These are phyloP conservation scores for Fusarium hostae DNA, from an alignment of 2,329 filamentous ascomycete genomes.

Conservation along the genomic window DNA sequence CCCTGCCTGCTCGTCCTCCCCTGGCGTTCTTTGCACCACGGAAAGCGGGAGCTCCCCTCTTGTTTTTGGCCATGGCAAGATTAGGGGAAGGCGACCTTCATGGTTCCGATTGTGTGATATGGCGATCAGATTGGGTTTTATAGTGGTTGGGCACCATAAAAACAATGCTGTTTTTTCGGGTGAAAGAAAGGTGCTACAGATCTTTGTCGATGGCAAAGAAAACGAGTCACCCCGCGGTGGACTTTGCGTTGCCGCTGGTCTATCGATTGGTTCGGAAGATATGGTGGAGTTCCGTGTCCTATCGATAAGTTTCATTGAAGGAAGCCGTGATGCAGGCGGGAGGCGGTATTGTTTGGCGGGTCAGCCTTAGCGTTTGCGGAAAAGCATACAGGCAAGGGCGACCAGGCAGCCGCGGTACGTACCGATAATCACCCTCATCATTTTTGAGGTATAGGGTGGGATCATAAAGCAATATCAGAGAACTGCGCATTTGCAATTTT, in stretches of 20 bases:
- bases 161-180: neutral
- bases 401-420: constrained; percentile 1
- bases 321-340: neutral
- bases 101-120: constrained; percentile 1
- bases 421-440: neutral
- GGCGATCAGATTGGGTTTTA: neutral
- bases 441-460: constrained; percentile 22
- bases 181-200: neutral
- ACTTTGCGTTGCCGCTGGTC: neutral
- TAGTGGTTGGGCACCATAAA: neutral
- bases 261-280: constrained; percentile 21
- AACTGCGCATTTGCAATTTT: neutral
- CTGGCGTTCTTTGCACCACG: constrained; percentile 34
- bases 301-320: constrained; percentile 31
- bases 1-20: constrained; percentile 33
- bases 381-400: neutral
- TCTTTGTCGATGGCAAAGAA: constrained; percentile 25
- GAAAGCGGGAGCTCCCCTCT: constrained; percentile 35
- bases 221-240: constrained; percentile 35
- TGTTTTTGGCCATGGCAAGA: constrained; percentile 39
- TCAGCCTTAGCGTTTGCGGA: neutral
- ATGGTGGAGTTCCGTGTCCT: constrained; percentile 1
- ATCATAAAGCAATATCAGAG: neutral
- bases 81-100: constrained; percentile 15
- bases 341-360: constrained; percentile 5